These are phyloP conservation scores for Blastobotrys indianensis DNA, from an alignment of 1,139 yeast species.

Conservation along the genomic window DNA sequence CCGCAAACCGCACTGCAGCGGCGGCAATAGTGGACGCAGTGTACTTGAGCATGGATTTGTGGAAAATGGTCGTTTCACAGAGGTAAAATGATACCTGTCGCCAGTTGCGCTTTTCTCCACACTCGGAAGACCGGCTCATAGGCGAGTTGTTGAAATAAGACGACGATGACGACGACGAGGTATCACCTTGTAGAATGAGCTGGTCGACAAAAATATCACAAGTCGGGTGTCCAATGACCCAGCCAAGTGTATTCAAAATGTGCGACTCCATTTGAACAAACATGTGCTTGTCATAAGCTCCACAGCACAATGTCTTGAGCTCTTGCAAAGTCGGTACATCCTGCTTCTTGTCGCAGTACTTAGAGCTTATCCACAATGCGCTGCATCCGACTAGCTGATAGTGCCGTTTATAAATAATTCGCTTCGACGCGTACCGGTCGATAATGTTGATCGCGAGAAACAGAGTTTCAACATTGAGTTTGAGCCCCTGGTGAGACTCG, in stretches of 20 bases:
- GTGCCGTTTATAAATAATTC: conserved; percentile 88
- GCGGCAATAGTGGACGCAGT: conserved; percentile 58
- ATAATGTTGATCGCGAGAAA: conserved; percentile 74
- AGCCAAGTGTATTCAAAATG: conserved; percentile 73
- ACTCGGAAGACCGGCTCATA: too few species aligned
- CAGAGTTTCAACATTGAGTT: conserved; percentile 70
- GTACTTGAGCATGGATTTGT: conserved; percentile 52
- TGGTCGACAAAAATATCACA: conserved; percentile 33
- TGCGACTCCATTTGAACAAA: conserved; percentile 95
- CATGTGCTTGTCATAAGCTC: conserved; percentile 83
- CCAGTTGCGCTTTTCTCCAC: conserved; percentile 1
- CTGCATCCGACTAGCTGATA: conserved; percentile 91
- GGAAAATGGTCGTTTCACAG: conserved; percentile 69
- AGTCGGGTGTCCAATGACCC: conserved; percentile 65
- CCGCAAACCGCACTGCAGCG: conserved; percentile 64
- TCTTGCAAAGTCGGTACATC: conserved; percentile 79
- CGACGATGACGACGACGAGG: too few species aligned
- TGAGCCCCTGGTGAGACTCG: conserved; percentile 74
- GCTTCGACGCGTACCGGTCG: conserved; percentile 84
- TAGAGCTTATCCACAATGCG: conserved; percentile 92
- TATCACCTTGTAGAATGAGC: conserved; percentile 8
- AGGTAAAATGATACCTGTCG: conserved; percentile 47
- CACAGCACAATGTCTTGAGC: conserved; percentile 71
- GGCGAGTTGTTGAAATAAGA: too few species aligned
- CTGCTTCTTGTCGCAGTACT: conserved; percentile 82